Evolutionary conservation across 208 protist genomes (phyloP), one percentile per base, ranked within the genome.

Genomic region (Trypanosoma platydactyli): DNA sequence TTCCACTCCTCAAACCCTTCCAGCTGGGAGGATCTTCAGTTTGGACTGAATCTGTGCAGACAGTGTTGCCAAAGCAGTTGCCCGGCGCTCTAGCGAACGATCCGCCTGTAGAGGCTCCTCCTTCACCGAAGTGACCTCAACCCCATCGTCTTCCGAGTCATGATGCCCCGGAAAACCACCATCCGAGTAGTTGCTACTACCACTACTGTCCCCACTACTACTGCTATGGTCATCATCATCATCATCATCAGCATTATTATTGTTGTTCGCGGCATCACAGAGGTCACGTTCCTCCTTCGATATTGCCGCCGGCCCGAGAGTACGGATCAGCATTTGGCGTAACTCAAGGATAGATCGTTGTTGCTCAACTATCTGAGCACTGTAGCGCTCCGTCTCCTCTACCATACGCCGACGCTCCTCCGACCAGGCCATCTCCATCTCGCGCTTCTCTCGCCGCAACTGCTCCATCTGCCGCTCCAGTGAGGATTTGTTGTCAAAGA

Each of bases 261-360:
- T 56, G 9, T 74, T 42, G 5, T 46, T 24, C 24, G 53, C 58
- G 13, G 38, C 24, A 27, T 29, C 22, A 52, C 20, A 11, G 20
- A 53, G 45, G 30, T 72, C 56, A 3, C 5, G 46, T 4, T 63
- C 62, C 22, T 71, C 55, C 30, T 79, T 46, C 5, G 44, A 16
- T 0, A 57, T 30, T 15, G 24, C 48, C 33, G 50, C 67, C 33
- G 66, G 60, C 42, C 82, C 86, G 73, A 92, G 79, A 38, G 80
- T 81, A 55, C 85, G 89, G 24, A 91, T 85, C 3, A 95, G 72
- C 80, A 91, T 88, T 70, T 91, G 79, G 0, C 89, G 84, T 51
- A 95, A 68, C 48, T 84, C 86, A 13, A 95, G 48, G 30, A 95
- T 92, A 4, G 80, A 84, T 61, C 82, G 82, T 73, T 95, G 89